phyloP scores from a whole-genome alignment of 371 early-diverging fungal genomes.

The Rhizopus sp. region DNA sequence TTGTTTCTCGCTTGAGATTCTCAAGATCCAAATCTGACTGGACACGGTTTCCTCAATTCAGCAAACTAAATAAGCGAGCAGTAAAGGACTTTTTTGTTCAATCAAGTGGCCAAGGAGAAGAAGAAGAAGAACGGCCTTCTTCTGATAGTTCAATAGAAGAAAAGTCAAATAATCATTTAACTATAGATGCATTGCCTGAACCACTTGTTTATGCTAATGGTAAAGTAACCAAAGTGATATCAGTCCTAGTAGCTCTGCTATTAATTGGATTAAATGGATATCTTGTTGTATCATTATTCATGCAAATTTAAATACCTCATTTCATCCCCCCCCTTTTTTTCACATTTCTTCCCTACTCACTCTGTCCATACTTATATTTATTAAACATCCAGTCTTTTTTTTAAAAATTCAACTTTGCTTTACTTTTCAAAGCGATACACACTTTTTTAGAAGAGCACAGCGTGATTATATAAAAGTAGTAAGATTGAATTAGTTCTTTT shows the following conservation, averaged over 20 bases:
- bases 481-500: too few relatives aligned
- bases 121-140: background rate
- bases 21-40: slow-evolving; percentile 18
- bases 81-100: slow-evolving; percentile 18
- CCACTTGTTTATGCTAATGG: slow-evolving; percentile 38
- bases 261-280: slow-evolving; percentile 63
- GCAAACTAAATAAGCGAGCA: slow-evolving; percentile 13
- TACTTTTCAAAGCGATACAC: too few relatives aligned
- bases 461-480: too few relatives aligned
- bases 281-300: slow-evolving; percentile 45
- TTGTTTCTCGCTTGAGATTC: slow-evolving; percentile 17
- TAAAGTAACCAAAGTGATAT: slow-evolving; percentile 39
- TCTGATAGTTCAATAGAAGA: background rate
- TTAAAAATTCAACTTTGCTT: too few relatives aligned
- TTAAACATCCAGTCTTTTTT: background rate
- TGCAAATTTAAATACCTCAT: slow-evolving; percentile 2
- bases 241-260: slow-evolving; percentile 47
- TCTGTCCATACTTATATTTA: background rate
- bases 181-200: slow-evolving; percentile 13
- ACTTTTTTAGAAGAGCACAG: too few relatives aligned
- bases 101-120: background rate
- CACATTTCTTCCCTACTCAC: background rate
- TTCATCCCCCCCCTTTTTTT: background rate
- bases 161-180: background rate
- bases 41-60: slow-evolving; percentile 24